Conservation (phyloP, 129 eudicot species). For the Saussurea involucrata region DNA sequence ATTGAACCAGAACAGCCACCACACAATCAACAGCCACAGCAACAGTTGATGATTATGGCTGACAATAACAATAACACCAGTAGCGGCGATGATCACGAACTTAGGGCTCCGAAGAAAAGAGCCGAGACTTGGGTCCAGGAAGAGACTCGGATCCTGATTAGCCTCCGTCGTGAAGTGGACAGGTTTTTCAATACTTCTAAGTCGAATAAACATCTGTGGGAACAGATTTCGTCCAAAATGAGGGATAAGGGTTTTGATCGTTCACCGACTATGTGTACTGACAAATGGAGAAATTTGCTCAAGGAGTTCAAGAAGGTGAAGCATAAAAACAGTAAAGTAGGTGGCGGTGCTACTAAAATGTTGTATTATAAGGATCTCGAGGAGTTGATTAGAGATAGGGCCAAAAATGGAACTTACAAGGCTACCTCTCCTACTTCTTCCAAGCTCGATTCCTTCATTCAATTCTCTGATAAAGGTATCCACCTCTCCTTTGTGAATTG, state of each 20-base stretch:
- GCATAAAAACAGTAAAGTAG: constrained; percentile 22
- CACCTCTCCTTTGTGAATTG: not conserved
- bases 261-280: constrained; percentile 51
- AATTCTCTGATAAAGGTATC: constrained; percentile 46
- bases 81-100: constrained; percentile 36
- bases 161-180: constrained; percentile 44
- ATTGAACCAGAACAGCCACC: constrained; percentile 31
- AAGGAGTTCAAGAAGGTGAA: constrained; percentile 51
- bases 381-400: constrained; percentile 45
- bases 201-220: constrained; percentile 51
- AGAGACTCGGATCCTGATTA: constrained; percentile 41
- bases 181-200: constrained; percentile 40
- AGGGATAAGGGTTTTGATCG: constrained; percentile 50
- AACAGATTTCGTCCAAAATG: constrained; percentile 51
- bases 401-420: constrained; percentile 31
- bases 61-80: constrained; percentile 34
- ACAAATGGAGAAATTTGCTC: constrained; percentile 49
- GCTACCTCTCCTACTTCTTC: constrained; percentile 27
- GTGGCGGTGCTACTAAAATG: constrained; percentile 33
- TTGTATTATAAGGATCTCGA: constrained; percentile 47
- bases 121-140: constrained; percentile 52
- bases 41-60: constrained; percentile 25
- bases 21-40: constrained; percentile 12
- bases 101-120: constrained; percentile 46
- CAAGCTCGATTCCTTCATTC: constrained; percentile 38